These are phyloP conservation scores for Penicillium griseofulvum DNA, from an alignment of 2,329 filamentous ascomycete genomes.

Conservation along the genomic window DNA sequence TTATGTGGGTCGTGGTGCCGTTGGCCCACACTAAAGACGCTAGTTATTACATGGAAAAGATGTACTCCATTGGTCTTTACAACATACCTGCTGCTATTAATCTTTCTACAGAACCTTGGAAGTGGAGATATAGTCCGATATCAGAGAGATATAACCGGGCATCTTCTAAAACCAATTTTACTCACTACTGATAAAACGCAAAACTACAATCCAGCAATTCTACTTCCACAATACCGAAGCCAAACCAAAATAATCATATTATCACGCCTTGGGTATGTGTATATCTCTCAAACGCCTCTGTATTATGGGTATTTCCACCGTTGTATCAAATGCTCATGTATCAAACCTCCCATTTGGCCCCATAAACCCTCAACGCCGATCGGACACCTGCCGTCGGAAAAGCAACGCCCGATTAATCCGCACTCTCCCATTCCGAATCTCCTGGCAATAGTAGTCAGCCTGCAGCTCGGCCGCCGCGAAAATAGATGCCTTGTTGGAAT, in stretches of 20 bases:
- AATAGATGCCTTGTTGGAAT: conserved; percentile 6
- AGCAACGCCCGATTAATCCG: background rate
- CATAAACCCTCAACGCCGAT: background rate
- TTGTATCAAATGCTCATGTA: background rate
- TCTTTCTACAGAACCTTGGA: too few species aligned
- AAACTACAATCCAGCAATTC: background rate
- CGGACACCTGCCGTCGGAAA: background rate
- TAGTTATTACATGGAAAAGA: too few species aligned
- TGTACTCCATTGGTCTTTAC: too few species aligned
- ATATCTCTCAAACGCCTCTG: background rate
- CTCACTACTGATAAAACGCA: background rate
- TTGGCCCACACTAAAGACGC: too few species aligned
- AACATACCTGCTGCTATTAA: too few species aligned
- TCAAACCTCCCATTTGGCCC: background rate
- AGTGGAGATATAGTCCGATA: too few species aligned
- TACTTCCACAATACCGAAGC: background rate
- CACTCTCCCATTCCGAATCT: conserved; percentile 5
- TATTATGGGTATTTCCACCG: background rate
- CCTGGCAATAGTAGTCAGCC: conserved; percentile 8
- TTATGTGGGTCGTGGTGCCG: too few species aligned
- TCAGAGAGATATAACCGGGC: conserved; percentile 27
- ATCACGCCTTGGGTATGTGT: background rate
- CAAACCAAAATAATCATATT: background rate
- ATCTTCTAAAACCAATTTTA: conserved; percentile 19
- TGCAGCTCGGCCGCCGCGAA: conserved; percentile 7